Conservation (phyloP, 345 rosid species). For the Kandelia obovata region DNA sequence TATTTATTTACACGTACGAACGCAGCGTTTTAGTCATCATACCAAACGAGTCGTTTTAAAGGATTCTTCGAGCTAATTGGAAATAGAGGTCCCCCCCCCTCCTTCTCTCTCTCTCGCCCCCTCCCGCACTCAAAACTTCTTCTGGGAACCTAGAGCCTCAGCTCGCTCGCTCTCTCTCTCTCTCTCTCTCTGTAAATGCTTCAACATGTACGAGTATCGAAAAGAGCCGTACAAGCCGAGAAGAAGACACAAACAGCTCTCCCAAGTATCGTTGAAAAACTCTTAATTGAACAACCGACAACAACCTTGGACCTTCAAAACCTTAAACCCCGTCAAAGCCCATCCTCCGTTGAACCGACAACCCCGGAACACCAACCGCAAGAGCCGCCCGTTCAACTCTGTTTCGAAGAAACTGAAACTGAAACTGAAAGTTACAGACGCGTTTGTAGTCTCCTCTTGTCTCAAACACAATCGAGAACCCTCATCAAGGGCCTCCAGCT, state of each 20-base stretch:
- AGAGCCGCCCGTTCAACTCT: conserved; percentile 17
- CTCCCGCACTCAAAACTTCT: too few relatives aligned
- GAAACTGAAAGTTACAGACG: conserved; percentile 36
- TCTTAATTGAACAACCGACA: not conserved
- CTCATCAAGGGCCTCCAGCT: conserved; percentile 67
- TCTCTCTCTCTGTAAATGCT: not conserved
- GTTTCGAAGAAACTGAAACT: conserved; percentile 28
- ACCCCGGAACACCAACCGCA: not conserved
- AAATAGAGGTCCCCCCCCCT: too few relatives aligned
- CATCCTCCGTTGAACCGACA: not conserved
- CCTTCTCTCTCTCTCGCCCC: too few relatives aligned
- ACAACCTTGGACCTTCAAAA: too few relatives aligned
- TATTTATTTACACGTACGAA: too few relatives aligned
- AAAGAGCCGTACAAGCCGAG: not conserved
- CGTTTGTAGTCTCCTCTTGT: conserved; percentile 55
- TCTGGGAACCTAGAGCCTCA: not conserved
- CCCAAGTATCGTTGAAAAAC: conserved; percentile 1
- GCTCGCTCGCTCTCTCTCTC: not conserved
- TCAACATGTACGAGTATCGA: not conserved
- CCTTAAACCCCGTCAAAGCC: not conserved
- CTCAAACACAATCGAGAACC: conserved; percentile 48
- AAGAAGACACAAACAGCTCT: conserved; percentile 4
- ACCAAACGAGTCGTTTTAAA: too few relatives aligned
- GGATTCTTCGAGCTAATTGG: too few relatives aligned
- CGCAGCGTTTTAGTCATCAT: too few relatives aligned